Percentiles rank a stretch among this genome's conserved stretches.
These are phyloP conservation scores for Arabidopsis hybrid DNA, from an alignment of 441 rosid genomes.

Conservation along the genomic window DNA sequence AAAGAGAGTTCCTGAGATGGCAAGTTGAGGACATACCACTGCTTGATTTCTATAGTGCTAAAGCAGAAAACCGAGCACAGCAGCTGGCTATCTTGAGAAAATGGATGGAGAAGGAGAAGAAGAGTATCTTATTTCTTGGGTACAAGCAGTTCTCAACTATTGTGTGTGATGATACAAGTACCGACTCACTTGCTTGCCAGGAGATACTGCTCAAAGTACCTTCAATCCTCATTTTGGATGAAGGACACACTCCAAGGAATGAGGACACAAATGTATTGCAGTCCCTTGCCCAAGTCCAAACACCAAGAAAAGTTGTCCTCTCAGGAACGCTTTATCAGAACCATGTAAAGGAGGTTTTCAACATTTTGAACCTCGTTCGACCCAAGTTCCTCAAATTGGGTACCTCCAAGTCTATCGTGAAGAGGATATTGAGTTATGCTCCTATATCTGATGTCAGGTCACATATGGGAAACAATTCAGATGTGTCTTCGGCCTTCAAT, in stretches of 20 bases:
- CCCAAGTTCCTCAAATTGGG: conserved; percentile 77
- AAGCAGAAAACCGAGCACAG: conserved; percentile 77
- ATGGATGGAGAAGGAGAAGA: conserved; percentile 80
- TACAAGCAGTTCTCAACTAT: conserved; percentile 79
- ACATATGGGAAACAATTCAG: conserved; percentile 49
- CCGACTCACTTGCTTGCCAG: conserved; percentile 55
- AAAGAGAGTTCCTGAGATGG: conserved; percentile 80
- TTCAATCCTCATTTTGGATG: conserved; percentile 80
- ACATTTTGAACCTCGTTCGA: conserved; percentile 82
- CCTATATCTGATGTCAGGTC: conserved; percentile 52
- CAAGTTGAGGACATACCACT: conserved; percentile 82
- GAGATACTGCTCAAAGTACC: conserved; percentile 78
- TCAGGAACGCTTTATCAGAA: conserved; percentile 96
- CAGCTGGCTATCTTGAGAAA: conserved; percentile 71
- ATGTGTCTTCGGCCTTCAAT: conserved; percentile 53
- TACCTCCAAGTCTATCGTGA: conserved; percentile 53
- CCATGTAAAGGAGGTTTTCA: conserved; percentile 91
- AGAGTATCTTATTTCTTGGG: conserved; percentile 82
- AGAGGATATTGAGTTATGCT: conserved; percentile 71
- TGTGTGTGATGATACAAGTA: conserved; percentile 60
- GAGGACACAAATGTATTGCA: conserved; percentile 79
- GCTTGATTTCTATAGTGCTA: conserved; percentile 68
- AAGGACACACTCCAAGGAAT: conserved; percentile 95
- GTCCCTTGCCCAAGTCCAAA: conserved; percentile 80
- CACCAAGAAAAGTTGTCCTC: conserved; percentile 85